Base-by-base conservation (phyloP, 345 rosid species). In the Capsella bursapastoris region DNA sequence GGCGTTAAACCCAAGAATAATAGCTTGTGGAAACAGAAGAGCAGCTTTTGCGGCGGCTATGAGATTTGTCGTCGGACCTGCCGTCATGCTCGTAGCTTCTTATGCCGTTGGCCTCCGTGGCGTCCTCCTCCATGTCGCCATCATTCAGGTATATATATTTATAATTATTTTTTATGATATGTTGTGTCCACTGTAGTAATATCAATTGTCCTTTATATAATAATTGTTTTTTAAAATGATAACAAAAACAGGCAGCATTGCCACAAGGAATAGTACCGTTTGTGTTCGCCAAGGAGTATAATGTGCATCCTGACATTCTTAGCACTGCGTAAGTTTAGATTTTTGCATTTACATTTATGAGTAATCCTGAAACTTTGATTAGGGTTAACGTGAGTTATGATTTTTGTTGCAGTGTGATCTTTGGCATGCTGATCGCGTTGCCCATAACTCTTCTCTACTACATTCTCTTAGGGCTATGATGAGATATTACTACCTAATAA, bases 1-100 rank as follows among this genome's bases (percentile, higher is more conserved):
- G 99, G 99, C 99, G 55, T 87, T 95, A 85, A 97, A 95, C 73
- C 99, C 97, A 64, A 92, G 86, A 92, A 92, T 95, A 60, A 95
- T 95, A 88, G 98, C 99, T 57, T 95, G 99, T 83, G 99, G 99
- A 49, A 95, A 95, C 82, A 84, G 90, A 68, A 73, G 84, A 29
- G 99, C 99, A 79, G 77, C 91, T 78, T 89, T 90, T 81, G 86
- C 99, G 0, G 92, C 94, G 93, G 91, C 81, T 12, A 92, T 95
- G 82, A 90, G 99, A 88, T 95, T 95, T 92, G 76, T 95, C 73
- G 74, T 86, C 79, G 99, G 99, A 43, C 99, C 99, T 70, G 99
- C 98, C 80, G 92, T 92, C 70, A 95, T 95, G 99, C 84, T 90
- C 59, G 97, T 96, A 27, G 98, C 98, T 83, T 95, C 99, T 58